Evolutionary conservation across 2,329 filamentous ascomycete genomes (phyloP), one percentile per base, ranked within the genome.

Genomic region (Colletotrichum sp.): DNA sequence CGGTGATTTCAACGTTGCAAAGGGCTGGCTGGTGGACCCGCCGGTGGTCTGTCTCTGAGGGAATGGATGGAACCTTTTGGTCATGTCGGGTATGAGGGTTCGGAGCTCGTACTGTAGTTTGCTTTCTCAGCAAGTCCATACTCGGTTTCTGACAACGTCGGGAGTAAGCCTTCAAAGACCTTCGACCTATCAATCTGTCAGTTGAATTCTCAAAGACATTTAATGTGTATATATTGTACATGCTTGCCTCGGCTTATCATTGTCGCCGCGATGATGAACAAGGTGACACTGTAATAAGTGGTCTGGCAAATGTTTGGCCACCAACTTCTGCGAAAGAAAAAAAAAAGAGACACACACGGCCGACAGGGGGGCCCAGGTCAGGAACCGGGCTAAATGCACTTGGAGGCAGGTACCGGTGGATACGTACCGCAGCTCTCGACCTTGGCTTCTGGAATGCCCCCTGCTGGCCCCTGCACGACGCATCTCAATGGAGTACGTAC

Each of bases 1-100:
- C 73, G 70, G 73, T 73, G 73, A 75, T 73, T 75, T 73, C 58
- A 56, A 73, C 36, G 56, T 73, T 68, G 73, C 73, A 75, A 65
- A 61, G 58, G 60, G 38, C 70, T 52, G 70, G 64, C 56, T 60
- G 70, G 64, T 56, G 73, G 70, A 69, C 71, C 73, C 73, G 34
- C 24, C n/a, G 24, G 61, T 64, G 61, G 61, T 43, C 61, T 43
- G 61, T 64, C 61, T 64, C 58, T 62, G 58, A 34, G 28, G 12
- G 28, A 52, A 21, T 52, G 43, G n/a, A 21, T 52, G 43, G 43
- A 21, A 52, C 43, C 43, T 52, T 52, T 52, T 52, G 43, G n/a
- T 13, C 43, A 48, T 48, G 43, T 52, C 43, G 43, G 43, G 43
- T 52, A 52, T 52, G n/a, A 3, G 43, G 43, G n/a, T 52, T 52